phyloP scores from a whole-genome alignment of 371 early-diverging fungal species.

The Lichtheimia ramosa region DNA sequence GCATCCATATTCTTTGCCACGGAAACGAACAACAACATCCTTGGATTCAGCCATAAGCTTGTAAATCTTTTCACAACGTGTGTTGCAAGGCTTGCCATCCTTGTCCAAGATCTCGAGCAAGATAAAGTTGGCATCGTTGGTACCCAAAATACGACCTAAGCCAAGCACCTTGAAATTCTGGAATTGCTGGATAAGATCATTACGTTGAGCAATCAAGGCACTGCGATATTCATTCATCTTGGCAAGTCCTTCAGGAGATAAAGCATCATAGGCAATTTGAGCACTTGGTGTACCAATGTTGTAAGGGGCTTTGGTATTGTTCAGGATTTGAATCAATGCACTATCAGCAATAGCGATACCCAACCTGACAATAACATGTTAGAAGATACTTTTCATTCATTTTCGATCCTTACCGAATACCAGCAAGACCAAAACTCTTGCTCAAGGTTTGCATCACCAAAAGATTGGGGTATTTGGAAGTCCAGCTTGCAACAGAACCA shows the following conservation, averaged over 20 bases:
- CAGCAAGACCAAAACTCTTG: constrained; percentile 97
- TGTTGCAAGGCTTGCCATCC: constrained; percentile 63
- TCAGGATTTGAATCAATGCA: constrained; percentile 83
- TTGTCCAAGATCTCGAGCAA: constrained; percentile 74
- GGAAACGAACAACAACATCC: constrained; percentile 90
- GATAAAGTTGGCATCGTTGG: constrained; percentile 94
- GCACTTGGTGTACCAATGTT: constrained; percentile 91
- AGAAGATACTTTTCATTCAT: not conserved
- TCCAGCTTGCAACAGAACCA: constrained; percentile 77
- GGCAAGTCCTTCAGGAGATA: constrained; percentile 70
- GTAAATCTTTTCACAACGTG: constrained; percentile 75
- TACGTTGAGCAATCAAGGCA: constrained; percentile 65
- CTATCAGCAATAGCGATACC: constrained; percentile 87
- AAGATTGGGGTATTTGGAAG: constrained; percentile 84
- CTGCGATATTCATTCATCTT: constrained; percentile 65
- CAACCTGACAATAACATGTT: constrained; percentile 38
- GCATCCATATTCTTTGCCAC: constrained; percentile 92
- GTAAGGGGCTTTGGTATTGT: constrained; percentile 97
- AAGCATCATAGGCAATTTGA: constrained; percentile 73
- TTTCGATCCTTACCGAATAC: constrained; percentile 55
- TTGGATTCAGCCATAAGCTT: constrained; percentile 77
- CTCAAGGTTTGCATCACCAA: constrained; percentile 96
- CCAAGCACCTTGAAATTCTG: constrained; percentile 44
- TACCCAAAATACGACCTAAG: constrained; percentile 76
- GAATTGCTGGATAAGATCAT: constrained; percentile 58